A percentile compares a stretch with the other conserved stretches of the same genome.
Evolutionary conservation across 306 rosid genomes (phyloP).

Genomic region (Quercus suber): DNA sequence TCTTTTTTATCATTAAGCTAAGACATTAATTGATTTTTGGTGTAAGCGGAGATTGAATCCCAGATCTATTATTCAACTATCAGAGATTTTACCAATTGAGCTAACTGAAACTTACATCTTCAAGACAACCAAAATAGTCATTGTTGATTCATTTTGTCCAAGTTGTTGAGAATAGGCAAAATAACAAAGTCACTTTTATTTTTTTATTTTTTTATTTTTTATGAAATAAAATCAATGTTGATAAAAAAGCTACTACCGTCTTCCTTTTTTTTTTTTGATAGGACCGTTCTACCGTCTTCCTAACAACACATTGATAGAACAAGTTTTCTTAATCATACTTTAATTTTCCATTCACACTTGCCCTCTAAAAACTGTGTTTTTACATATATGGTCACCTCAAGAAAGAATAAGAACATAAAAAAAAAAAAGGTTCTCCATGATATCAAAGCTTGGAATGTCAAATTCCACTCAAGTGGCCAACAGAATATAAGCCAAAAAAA

Average conservation of each 20-base stretch:
- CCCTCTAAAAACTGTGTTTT: neutral
- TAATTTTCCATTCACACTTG: neutral
- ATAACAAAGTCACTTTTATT: too few relatives aligned
- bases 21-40: too few relatives aligned
- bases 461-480: constrained; percentile 22
- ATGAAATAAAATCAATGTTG: neutral
- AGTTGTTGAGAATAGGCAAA: too few relatives aligned
- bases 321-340: neutral
- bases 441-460: constrained; percentile 40
- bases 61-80: too few relatives aligned
- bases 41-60: too few relatives aligned
- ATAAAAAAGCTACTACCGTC: neutral
- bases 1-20: rapidly evolving
- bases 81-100: rapidly evolving
- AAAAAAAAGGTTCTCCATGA: constrained; percentile 11
- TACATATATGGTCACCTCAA: neutral
- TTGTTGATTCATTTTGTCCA: too few relatives aligned
- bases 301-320: neutral
- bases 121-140: too few relatives aligned
- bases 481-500: constrained; percentile 38
- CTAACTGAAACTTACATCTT: rapidly evolving
- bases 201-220: too few relatives aligned
- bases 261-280: too few relatives aligned
- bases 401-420: constrained; percentile 29
- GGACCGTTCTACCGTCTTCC: neutral